Base-by-base conservation (phyloP, 345 rosid species). In the Linum tenue region DNA sequence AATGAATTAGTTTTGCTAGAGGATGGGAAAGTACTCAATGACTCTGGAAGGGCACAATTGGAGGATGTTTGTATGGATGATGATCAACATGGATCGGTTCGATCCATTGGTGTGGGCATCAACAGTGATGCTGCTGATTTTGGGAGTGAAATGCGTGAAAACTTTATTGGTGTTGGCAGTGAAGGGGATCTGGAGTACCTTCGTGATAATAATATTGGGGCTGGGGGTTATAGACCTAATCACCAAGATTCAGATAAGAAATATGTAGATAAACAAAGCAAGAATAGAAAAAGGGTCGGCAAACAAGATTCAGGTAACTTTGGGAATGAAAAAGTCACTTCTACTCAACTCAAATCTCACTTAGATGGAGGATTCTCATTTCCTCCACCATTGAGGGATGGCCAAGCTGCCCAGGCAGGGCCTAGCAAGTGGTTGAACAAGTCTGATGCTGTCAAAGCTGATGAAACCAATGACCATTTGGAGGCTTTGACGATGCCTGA, bases 41-140 rank as follows among this genome's bases (percentile, higher is more conserved):
- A 84, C 50, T n/a, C 55, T 68, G 79, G 87, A 36, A 81, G 76
- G 68, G 69, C 80, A 55, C 80, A 40, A n/a, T 61, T 82, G 38
- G 90, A 86, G 66, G 91, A 86, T 75, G 78, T 83, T 62, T 79
- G 87, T 59, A 56, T 81, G 38, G 90, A 88, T 74, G 94, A 91
- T 63, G 92, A 89, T 79, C 99, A 87, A 69, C 97, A 83, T 55
- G 94, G 91, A 64, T 85, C 95, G 58, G 97, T 95, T 75, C 81
- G 97, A 81, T 95, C 97, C 1, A 95, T 95, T 69, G 97, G 99
- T 71, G 99, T 89, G 62, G 97, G 99, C 51, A 84, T 95, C 65
- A 87, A 83, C 69, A 91, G 95, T 60, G 96, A 95, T 75, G 90
- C 86, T 67, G 97, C 97, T 76, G 99, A 95, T 73, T 68, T 88